Percentiles rank a stretch among this genome's conserved stretches.
phyloP scores from a whole-genome alignment of 2,329 filamentous ascomycete species.

The Ophiostoma sp. region DNA sequence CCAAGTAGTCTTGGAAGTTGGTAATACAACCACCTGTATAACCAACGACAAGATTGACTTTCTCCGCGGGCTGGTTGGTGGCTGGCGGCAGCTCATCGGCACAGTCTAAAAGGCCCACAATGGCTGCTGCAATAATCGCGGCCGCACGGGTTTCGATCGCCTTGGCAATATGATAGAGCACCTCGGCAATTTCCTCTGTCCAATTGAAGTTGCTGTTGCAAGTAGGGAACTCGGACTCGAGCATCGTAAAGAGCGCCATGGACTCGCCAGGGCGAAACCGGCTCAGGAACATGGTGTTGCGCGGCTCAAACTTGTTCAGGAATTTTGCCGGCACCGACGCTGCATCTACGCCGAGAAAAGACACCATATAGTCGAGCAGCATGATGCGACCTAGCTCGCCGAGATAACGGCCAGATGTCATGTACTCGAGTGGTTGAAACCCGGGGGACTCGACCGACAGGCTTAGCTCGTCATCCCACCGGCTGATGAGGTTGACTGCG shows the following conservation, averaged over 20 bases:
- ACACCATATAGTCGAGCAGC: conserved; percentile 58
- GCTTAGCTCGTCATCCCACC: conserved; percentile 66
- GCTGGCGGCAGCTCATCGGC: conserved; percentile 55
- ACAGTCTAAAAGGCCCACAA: conserved; percentile 62
- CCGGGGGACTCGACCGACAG: conserved; percentile 62
- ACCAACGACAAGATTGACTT: conserved; percentile 62
- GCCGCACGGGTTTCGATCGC: conserved; percentile 68
- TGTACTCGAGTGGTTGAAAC: conserved; percentile 79
- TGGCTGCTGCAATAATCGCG: conserved; percentile 66
- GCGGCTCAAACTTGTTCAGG: conserved; percentile 49
- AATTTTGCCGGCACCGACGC: conserved; percentile 51
- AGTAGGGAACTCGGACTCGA: conserved; percentile 50
- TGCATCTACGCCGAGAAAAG: conserved; percentile 36
- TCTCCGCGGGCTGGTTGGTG: neutral
- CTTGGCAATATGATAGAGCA: conserved; percentile 61
- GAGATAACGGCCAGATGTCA: conserved; percentile 73
- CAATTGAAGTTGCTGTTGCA: conserved; percentile 47
- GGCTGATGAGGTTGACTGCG: conserved; percentile 57
- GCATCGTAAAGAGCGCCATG: conserved; percentile 41
- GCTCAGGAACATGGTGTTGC: conserved; percentile 69
- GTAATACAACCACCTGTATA: conserved; percentile 76
- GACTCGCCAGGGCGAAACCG: conserved; percentile 55
- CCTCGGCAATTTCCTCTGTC: conserved; percentile 54
- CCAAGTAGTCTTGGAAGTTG: conserved; percentile 69
- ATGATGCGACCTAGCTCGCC: conserved; percentile 70